Percentiles rank a stretch among this genome's conserved stretches.
These are phyloP conservation scores for Coemansia sp. DNA, from an alignment of 192 early-diverging fungal genomes.

Conservation along the genomic window DNA sequence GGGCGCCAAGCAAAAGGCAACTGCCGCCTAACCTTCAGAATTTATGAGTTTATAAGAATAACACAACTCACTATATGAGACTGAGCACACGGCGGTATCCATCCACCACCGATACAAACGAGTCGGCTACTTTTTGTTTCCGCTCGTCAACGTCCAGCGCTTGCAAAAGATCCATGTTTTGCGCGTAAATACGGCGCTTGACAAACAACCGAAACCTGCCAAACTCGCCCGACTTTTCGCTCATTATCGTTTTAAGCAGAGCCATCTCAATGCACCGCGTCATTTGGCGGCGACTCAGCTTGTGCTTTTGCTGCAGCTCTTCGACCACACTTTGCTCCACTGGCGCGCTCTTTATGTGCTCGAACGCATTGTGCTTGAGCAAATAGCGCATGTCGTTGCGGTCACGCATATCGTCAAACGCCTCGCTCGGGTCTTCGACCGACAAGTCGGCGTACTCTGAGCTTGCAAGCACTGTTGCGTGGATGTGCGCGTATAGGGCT, in stretches of 20 bases:
- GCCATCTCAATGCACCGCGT: constrained; percentile 82
- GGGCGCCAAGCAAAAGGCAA: constrained; percentile 52
- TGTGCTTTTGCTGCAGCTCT: constrained; percentile 60
- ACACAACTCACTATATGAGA: constrained; percentile 27
- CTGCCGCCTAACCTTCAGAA: constrained; percentile 1
- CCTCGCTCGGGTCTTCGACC: constrained; percentile 94
- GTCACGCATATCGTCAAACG: constrained; percentile 84
- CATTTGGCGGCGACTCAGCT: constrained; percentile 81
- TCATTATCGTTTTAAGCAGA: constrained; percentile 60
- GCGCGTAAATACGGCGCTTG: constrained; percentile 78
- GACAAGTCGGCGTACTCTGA: constrained; percentile 38
- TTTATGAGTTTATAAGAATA: too few species aligned
- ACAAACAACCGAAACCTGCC: constrained; percentile 74
- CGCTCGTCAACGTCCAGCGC: constrained; percentile 65
- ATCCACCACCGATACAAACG: constrained; percentile 71
- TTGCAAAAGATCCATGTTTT: constrained; percentile 74
- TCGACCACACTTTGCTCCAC: constrained; percentile 56
- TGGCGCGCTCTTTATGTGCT: constrained; percentile 59
- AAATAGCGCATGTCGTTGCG: constrained; percentile 75
- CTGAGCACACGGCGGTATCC: constrained; percentile 70
- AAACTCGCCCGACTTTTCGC: constrained; percentile 48
- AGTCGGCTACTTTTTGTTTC: constrained; percentile 73
- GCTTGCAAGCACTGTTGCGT: constrained; percentile 30
- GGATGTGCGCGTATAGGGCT: constrained; percentile 65
- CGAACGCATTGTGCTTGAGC: constrained; percentile 58